Evolutionary conservation across 2,329 filamentous ascomycete genomes (phyloP).

Genomic region (Colletotrichum coccodes): DNA sequence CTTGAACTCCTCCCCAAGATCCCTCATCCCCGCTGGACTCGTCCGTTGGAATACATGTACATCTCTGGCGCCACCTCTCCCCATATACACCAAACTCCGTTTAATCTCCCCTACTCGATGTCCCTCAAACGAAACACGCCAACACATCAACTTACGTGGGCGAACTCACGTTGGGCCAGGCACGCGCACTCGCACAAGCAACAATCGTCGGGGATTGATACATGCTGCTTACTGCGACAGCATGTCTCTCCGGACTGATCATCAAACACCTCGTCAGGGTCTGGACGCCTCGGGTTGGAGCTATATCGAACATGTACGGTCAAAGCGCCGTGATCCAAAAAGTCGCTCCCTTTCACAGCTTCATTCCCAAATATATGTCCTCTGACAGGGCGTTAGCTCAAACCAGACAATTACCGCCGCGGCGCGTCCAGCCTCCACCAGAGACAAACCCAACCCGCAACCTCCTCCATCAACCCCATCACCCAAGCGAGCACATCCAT

Average conservation of each 20-base stretch:
- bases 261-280: background rate
- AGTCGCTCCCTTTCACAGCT: background rate
- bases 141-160: slow-evolving; percentile 25
- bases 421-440: background rate
- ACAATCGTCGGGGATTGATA: background rate
- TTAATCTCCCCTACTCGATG: slow-evolving; percentile 10
- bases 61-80: background rate
- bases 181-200: background rate
- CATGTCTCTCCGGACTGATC: background rate
- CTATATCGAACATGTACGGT: background rate
- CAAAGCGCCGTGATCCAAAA: background rate
- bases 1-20: background rate
- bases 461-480: background rate
- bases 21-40: background rate
- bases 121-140: slow-evolving; percentile 21
- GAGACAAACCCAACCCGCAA: background rate
- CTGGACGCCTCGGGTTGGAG: background rate
- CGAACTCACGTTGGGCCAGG: background rate
- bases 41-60: background rate
- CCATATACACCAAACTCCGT: slow-evolving; percentile 20
- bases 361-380: background rate
- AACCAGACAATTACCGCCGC: background rate
- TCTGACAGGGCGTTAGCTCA: background rate
- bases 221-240: background rate
- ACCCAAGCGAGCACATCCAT: background rate